phyloP scores from a whole-genome alignment of 1,284 basidiomycete species.

The Ganoderma boninense region DNA sequence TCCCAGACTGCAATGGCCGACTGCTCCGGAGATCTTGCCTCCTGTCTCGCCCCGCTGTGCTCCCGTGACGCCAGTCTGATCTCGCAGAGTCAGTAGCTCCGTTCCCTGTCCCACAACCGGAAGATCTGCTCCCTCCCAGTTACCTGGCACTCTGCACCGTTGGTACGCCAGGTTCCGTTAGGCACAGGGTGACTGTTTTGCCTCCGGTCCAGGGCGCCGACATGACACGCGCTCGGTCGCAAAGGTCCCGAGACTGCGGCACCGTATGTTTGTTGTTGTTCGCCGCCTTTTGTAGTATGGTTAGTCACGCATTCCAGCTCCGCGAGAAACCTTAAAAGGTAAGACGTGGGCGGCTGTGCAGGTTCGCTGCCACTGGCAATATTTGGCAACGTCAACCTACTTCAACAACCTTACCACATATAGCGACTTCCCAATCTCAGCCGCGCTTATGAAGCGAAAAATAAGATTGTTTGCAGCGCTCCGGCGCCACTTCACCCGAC shows the following conservation, averaged over 20 bases:
- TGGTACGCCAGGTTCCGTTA: neutral
- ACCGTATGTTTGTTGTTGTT: neutral
- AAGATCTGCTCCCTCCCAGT: neutral
- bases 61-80: neutral
- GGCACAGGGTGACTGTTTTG: neutral
- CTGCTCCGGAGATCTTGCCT: neutral
- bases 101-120: neutral
- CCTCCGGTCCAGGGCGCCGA: neutral
- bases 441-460: neutral
- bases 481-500: neutral
- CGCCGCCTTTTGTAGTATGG: conserved; percentile 7
- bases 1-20: neutral
- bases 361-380: neutral
- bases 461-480: neutral
- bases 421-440: neutral
- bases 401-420: neutral
- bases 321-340: neutral
- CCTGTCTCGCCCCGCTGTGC: neutral
- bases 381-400: neutral
- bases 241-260: neutral
- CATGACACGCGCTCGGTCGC: neutral
- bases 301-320: conserved; percentile 1
- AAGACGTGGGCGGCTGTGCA: conserved; percentile 8
- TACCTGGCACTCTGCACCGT: neutral
- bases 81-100: neutral